Percentiles rank a stretch among this genome's conserved stretches.
phyloP scores from a whole-genome alignment of 2,329 filamentous ascomycete species.

The Nigrospora oryzae region DNA sequence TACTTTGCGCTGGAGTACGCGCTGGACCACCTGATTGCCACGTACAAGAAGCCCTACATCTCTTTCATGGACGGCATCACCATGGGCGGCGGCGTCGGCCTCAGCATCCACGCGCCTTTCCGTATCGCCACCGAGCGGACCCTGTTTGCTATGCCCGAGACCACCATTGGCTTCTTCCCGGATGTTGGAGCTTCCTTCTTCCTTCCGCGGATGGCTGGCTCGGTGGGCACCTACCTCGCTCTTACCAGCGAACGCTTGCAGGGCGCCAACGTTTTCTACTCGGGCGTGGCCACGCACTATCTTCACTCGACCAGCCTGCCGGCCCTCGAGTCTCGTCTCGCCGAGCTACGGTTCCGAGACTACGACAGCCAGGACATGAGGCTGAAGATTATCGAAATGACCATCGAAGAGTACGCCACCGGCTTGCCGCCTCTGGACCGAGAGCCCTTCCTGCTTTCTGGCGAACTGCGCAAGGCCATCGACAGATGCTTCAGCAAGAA shows the following conservation, averaged over 20 bases:
- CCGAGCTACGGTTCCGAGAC: constrained; percentile 84
- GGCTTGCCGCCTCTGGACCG: constrained; percentile 62
- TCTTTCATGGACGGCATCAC: constrained; percentile 97
- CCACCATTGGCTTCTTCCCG: constrained; percentile 96
- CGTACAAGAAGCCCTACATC: constrained; percentile 86
- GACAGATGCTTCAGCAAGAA: constrained; percentile 72
- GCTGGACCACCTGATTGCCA: constrained; percentile 90
- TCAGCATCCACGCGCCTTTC: constrained; percentile 92
- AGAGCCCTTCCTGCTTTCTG: constrained; percentile 58
- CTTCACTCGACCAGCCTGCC: constrained; percentile 82
- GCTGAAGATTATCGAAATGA: constrained; percentile 67
- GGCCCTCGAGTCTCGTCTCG: constrained; percentile 73
- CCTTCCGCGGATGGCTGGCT: constrained; percentile 79
- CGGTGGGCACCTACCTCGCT: constrained; percentile 84
- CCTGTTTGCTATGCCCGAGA: constrained; percentile 97
- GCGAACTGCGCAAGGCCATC: constrained; percentile 68
- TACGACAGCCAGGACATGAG: constrained; percentile 55
- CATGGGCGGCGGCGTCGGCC: constrained; percentile 93
- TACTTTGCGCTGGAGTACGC: constrained; percentile 96
- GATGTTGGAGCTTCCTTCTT: constrained; percentile 97
- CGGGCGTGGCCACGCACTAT: constrained; percentile 92
- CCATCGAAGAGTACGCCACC: constrained; percentile 86
- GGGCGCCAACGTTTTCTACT: constrained; percentile 81
- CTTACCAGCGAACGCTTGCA: constrained; percentile 78
- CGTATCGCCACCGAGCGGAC: constrained; percentile 94